A percentile compares a stretch with the other conserved stretches of the same genome.
Conservation (phyloP, 78 protist genomes). For the Bigelowiella natans region DNA sequence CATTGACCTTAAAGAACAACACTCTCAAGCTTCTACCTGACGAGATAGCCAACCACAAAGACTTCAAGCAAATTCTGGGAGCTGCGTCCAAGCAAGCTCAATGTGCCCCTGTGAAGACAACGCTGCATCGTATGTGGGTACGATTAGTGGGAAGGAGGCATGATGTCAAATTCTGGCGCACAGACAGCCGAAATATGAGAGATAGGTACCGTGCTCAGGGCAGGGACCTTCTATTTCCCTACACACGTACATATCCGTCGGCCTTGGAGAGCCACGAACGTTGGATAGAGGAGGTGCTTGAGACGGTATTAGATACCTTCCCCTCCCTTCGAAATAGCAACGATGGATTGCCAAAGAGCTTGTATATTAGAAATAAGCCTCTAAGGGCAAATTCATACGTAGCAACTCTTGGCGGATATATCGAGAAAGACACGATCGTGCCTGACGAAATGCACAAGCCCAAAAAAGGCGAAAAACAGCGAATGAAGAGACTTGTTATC, state of each 20-base stretch:
- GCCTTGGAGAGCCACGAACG: neutral
- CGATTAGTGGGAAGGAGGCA: conserved; percentile 21
- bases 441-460: neutral
- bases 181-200: neutral
- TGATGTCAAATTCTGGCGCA: conserved; percentile 6
- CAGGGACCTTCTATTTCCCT: neutral
- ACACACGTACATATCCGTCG: neutral
- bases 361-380: neutral
- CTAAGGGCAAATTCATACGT: neutral
- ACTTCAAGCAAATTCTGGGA: conserved; percentile 3
- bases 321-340: neutral
- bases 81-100: conserved; percentile 2
- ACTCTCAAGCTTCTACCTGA: neutral
- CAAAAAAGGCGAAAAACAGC: neutral
- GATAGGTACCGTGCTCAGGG: neutral
- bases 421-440: neutral
- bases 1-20: neutral
- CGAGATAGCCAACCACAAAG: neutral
- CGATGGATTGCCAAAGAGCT: neutral
- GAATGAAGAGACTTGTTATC: neutral
- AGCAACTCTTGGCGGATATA: neutral
- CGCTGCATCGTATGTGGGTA: neutral
- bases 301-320: neutral
- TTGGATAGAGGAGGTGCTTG: neutral
- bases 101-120: conserved; percentile 6